phyloP scores from a whole-genome alignment of 495 filamentous ascomycete species.

The Lasiosphaeria miniovina region DNA sequence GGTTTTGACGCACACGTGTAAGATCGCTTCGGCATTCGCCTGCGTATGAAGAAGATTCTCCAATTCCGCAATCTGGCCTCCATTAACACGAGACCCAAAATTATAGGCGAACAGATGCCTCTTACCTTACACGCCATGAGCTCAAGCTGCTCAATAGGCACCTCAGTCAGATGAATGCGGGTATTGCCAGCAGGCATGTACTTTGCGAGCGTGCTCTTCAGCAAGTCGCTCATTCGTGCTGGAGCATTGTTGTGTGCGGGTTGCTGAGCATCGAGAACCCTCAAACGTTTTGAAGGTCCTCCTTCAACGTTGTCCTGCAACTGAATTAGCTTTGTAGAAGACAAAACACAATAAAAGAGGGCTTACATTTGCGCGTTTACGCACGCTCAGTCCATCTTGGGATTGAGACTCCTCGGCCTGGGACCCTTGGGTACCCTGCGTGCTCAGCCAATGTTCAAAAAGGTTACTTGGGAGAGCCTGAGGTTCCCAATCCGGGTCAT shows the following conservation, averaged over 20 bases:
- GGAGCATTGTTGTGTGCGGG: conserved; percentile 10
- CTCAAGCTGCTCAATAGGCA: conserved; percentile 38
- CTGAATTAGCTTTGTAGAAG: background rate
- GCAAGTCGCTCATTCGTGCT: conserved; percentile 24
- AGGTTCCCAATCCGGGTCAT: conserved; percentile 34
- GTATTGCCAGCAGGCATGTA: background rate
- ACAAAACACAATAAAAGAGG: background rate
- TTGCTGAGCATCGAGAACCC: conserved; percentile 13
- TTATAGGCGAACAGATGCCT: background rate
- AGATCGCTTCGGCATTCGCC: conserved; percentile 18
- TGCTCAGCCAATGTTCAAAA: conserved; percentile 33
- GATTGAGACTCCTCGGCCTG: conserved; percentile 1
- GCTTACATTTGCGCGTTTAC: conserved; percentile 42
- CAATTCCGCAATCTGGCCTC: conserved; percentile 29
- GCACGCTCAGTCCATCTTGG: conserved; percentile 15
- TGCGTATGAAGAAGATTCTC: conserved; percentile 27
- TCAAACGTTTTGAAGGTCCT: conserved; percentile 24
- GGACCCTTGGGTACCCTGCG: conserved; percentile 14
- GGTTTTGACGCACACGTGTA: conserved; percentile 28
- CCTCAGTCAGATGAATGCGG: conserved; percentile 16
- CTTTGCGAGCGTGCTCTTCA: conserved; percentile 22
- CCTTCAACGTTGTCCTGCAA: conserved; percentile 31
- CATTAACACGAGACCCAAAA: background rate
- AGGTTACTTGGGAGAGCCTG: conserved; percentile 34
- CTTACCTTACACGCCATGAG: conserved; percentile 32